These are phyloP conservation scores for Globisporangium paddicum DNA, from an alignment of 352 stramenopile genomes.

Conservation along the genomic window DNA sequence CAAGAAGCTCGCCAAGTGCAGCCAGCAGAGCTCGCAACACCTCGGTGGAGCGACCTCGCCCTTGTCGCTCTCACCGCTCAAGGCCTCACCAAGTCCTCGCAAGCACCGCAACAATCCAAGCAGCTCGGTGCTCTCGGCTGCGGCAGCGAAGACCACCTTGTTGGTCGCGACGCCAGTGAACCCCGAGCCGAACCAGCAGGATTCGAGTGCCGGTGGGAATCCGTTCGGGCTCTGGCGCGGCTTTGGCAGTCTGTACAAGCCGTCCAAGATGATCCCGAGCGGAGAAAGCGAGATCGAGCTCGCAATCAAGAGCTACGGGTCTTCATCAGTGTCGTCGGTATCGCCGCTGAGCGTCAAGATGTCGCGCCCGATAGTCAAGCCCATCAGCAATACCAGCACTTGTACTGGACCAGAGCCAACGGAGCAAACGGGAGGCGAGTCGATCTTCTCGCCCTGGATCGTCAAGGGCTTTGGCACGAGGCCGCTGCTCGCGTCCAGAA, in stretches of 20 bases:
- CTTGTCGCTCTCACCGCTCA: conserved; percentile 2
- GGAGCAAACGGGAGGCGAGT: neutral
- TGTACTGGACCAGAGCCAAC: neutral
- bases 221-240: conserved; percentile 12
- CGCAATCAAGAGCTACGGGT: neutral
- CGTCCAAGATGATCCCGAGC: neutral
- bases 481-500: neutral
- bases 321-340: neutral
- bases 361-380: conserved; percentile 12
- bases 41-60: neutral
- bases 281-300: conserved; percentile 7
- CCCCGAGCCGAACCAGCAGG: conserved; percentile 8
- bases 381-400: neutral
- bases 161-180: neutral
- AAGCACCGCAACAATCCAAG: conserved; percentile 2
- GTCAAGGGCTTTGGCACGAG: conserved; percentile 8
- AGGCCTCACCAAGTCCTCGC: conserved; percentile 10
- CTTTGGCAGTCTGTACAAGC: conserved; percentile 13
- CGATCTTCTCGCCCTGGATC: conserved; percentile 13
- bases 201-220: neutral
- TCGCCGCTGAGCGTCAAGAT: conserved; percentile 10
- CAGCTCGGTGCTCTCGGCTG: neutral
- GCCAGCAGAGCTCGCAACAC: conserved; percentile 31
- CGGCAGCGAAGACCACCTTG: neutral
- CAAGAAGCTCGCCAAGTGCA: conserved; percentile 71